Evolutionary conservation across 2,329 filamentous ascomycete species (phyloP).

Genomic region (Pseudohalonectria lignicola): DNA sequence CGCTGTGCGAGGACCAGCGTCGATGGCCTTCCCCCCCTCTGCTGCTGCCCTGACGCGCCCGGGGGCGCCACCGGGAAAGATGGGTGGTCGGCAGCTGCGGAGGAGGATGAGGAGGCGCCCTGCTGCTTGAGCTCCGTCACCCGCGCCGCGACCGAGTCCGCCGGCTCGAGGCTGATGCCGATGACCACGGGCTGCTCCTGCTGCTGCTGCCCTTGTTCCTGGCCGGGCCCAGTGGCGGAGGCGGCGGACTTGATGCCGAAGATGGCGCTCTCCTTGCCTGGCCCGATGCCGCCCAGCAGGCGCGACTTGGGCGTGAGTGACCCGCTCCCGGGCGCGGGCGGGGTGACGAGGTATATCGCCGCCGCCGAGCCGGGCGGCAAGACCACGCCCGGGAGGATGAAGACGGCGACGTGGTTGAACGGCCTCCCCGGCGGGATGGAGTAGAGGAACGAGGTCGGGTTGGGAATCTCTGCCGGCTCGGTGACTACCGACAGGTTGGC

Average conservation of each 20-base stretch:
- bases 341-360: constrained; percentile 73
- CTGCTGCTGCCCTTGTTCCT: constrained; percentile 12
- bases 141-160: constrained; percentile 57
- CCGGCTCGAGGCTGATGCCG: constrained; percentile 74
- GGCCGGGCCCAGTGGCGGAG: constrained; percentile 10
- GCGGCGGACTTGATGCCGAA: constrained; percentile 55
- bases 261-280: constrained; percentile 83
- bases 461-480: constrained; percentile 38
- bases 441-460: constrained; percentile 46
- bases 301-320: constrained; percentile 27
- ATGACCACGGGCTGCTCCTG: constrained; percentile 49
- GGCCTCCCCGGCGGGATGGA: constrained; percentile 31
- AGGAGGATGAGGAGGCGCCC: constrained; percentile 15
- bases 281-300: constrained; percentile 80
- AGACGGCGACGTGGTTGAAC: constrained; percentile 79
- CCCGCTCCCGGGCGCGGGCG: constrained; percentile 22
- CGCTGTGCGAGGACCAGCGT: constrained; percentile 77
- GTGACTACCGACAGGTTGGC: constrained; percentile 48
- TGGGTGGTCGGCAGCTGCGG: constrained; percentile 5
- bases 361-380: constrained; percentile 71
- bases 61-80: no score
- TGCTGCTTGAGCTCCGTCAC: constrained; percentile 46
- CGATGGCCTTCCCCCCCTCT: constrained; percentile 26
- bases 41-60: constrained; percentile 12
- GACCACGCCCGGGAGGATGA: constrained; percentile 67